A percentile compares a stretch with the other conserved stretches of the same genome.
phyloP scores from a whole-genome alignment of 139 green algal genomes.

The Picochlorum costavermella region DNA sequence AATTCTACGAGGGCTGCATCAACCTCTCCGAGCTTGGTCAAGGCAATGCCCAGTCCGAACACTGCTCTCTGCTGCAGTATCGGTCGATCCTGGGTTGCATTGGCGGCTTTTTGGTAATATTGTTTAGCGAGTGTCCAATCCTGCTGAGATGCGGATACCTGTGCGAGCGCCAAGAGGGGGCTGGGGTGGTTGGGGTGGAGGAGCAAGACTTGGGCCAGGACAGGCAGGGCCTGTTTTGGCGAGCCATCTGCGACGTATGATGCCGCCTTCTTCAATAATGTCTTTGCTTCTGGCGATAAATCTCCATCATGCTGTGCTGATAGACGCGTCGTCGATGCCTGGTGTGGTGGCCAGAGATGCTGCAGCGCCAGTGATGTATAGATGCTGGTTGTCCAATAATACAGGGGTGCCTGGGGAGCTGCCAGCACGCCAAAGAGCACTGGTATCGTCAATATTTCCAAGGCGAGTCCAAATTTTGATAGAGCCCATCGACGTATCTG shows the following conservation, averaged over 20 bases:
- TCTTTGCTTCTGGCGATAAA: not conserved
- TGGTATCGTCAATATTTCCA: constrained; percentile 40
- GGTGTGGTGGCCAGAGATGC: not conserved
- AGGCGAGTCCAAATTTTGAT: constrained; percentile 19
- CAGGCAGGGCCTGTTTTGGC: constrained; percentile 2
- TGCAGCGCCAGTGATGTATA: constrained; percentile 40
- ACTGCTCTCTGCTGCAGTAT: not conserved
- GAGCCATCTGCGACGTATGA: constrained; percentile 14
- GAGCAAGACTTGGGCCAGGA: constrained; percentile 21
- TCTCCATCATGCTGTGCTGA: not conserved
- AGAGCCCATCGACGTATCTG: constrained; percentile 16
- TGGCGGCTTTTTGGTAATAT: constrained; percentile 19
- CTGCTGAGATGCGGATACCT: constrained; percentile 26
- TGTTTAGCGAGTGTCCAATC: constrained; percentile 27
- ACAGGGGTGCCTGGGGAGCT: constrained; percentile 57
- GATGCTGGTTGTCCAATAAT: constrained; percentile 57
- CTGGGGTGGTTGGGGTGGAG: constrained; percentile 12
- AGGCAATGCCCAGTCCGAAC: constrained; percentile 29
- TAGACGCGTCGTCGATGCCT: not conserved
- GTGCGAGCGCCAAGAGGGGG: constrained; percentile 27
- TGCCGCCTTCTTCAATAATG: constrained; percentile 22
- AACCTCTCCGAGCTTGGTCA: constrained; percentile 25
- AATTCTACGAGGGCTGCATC: constrained; percentile 3
- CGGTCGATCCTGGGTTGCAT: not conserved
- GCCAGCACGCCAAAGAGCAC: constrained; percentile 38